Evolutionary conservation across 805 yeast genomes (phyloP).

Genomic region (Saccharomyces kudriavzevii): DNA sequence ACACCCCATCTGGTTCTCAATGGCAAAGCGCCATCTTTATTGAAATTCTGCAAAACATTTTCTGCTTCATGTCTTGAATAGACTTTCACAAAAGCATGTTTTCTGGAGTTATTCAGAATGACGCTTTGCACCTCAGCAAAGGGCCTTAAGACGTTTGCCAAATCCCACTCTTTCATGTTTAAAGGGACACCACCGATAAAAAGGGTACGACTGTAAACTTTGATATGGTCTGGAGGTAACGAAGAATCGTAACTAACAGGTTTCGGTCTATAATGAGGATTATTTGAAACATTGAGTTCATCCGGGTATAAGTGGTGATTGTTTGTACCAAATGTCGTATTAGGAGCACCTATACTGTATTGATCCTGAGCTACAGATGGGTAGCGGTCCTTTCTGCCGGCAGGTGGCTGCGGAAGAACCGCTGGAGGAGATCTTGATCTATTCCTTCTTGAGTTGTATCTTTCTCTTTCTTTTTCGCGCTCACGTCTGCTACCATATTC

Average conservation of each 20-base stretch:
- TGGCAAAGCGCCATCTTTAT: conserved; percentile 51
- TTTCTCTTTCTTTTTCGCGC: conserved; percentile 21
- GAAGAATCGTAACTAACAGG: conserved; percentile 61
- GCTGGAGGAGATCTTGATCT: conserved; percentile 44
- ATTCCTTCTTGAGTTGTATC: conserved; percentile 35
- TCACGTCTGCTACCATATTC: conserved; percentile 31
- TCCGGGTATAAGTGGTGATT: conserved; percentile 33
- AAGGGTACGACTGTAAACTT: conserved; percentile 80
- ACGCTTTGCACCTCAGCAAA: conserved; percentile 89
- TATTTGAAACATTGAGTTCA: conserved; percentile 62
- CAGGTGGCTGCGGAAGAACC: conserved; percentile 7
- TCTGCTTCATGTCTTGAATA: conserved; percentile 90
- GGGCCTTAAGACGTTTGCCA: conserved; percentile 66
- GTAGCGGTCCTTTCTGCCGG: conserved; percentile 26
- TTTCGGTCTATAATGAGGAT: conserved; percentile 69
- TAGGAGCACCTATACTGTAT: conserved; percentile 1
- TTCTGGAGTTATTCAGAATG: conserved; percentile 77
- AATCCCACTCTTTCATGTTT: conserved; percentile 65
- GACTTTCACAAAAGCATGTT: conserved; percentile 93
- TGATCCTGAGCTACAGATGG: conserved; percentile 5
- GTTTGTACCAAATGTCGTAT: conserved; percentile 18
- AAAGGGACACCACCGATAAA: conserved; percentile 92
- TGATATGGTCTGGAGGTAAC: conserved; percentile 70
- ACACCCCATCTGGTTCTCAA: conserved; percentile 97
- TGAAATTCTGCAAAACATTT: conserved; percentile 62